Base-by-base conservation (phyloP, 306 rosid genomes). In the Dryas drummondii region DNA sequence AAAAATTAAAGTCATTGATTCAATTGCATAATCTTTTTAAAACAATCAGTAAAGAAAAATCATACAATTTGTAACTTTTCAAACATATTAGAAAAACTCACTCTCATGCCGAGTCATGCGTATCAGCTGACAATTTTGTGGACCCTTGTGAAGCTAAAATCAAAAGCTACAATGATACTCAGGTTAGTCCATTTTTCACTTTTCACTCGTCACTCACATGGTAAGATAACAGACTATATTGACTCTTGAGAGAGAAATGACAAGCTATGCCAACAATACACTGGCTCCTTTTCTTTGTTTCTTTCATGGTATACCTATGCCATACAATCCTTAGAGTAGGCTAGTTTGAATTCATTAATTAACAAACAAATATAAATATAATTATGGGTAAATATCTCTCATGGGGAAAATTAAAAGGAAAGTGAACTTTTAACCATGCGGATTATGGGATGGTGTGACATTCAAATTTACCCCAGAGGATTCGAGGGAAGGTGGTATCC, bases 221-320 rank as follows among this genome's bases (percentile, higher is more conserved):
- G 74, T 70, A 71, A 71, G 56, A 26, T 57, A 12, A 50, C 11
- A 9, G 55, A 32, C 5, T 5, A 22, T 58, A 11, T 72, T 58
- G 76, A 57, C 51, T 6, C 32, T 26, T 44, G 19, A 44, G 40
- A n/a, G 44, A 17, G 46, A 44, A 19, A 57, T 45, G 64, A 76
- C 37, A 76, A 76, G 52, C 67, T 66, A 13, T 26, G 57, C 58
- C 19, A 1, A 56, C 53, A 17, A 16, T 62, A 61, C 65, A 48
- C 17, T 69, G 51, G 46, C 74, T 1, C 79, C 79, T 82, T 80
- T 71, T 76, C 61, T 56, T 66, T 76, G 56, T 56, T 66, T 45
- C 49, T 75, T 82, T 73, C 76, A 77, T 80, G 83, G 69, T 42
- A 71, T 51, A 77, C 84, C 27, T 40, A 62, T 62, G 67, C 48